These are phyloP conservation scores for Paecilomyces formosus DNA, from an alignment of 2,329 filamentous ascomycete genomes.

Conservation along the genomic window DNA sequence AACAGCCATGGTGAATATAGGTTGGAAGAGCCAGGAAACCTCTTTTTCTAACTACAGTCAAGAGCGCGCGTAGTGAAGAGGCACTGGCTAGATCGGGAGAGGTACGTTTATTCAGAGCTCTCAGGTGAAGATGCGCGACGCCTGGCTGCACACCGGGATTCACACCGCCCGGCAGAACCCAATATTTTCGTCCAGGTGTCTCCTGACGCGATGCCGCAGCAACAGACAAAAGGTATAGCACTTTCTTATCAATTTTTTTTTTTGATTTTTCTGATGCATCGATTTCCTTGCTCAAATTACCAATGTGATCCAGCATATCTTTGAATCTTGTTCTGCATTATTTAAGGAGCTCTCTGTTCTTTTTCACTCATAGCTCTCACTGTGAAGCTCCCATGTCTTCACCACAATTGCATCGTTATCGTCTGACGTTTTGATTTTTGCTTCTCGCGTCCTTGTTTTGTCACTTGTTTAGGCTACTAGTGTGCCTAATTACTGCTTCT, in stretches of 20 bases:
- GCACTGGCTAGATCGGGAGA: neutral
- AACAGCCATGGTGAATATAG: conserved; percentile 25
- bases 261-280: neutral
- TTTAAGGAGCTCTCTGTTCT: neutral
- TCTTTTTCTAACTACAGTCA: neutral
- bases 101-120: neutral
- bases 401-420: neutral
- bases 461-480: neutral
- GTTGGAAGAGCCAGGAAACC: neutral
- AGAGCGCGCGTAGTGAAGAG: neutral
- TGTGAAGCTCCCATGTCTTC: neutral
- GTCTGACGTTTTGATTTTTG: neutral
- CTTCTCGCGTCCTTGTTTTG: neutral
- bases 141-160: conserved; percentile 1
- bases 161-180: conserved; percentile 23
- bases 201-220: neutral
- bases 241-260: neutral
- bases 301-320: too few relatives aligned
- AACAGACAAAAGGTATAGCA: neutral
- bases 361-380: neutral
- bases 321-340: neutral
- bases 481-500: neutral
- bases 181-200: neutral
- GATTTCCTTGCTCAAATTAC: too few relatives aligned
- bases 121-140: neutral